phyloP scores from a whole-genome alignment of 2,329 filamentous ascomycete genomes.

The Nemania sp. region DNA sequence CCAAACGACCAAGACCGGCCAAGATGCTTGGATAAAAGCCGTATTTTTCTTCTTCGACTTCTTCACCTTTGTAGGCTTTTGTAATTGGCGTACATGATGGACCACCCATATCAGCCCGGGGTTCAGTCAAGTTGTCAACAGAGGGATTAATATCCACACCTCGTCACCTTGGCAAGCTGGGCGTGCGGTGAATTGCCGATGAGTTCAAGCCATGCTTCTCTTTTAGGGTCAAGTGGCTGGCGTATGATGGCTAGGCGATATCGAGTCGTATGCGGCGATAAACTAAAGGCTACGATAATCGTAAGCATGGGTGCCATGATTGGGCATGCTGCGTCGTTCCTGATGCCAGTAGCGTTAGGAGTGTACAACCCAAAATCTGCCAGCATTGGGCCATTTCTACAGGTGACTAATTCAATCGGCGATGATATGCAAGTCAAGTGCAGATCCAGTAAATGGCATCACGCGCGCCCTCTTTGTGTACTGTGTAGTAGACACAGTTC shows the following conservation, averaged over 20 bases:
- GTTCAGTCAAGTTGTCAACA: conserved; percentile 2
- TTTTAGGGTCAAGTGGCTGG: conserved; percentile 23
- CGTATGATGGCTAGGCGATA: conserved; percentile 4
- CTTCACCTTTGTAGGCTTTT: conserved; percentile 4
- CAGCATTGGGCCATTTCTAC: neutral
- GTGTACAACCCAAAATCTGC: neutral
- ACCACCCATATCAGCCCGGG: neutral
- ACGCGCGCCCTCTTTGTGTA: neutral
- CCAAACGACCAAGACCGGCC: conserved; percentile 23
- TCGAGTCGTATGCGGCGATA: conserved; percentile 8
- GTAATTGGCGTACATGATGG: conserved; percentile 18
- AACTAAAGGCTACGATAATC: conserved; percentile 5
- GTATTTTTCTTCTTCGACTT: neutral
- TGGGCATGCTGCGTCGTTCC: conserved; percentile 2
- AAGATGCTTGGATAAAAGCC: conserved; percentile 16
- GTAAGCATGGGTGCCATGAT: neutral
- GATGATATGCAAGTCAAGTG: neutral
- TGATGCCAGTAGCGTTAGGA: neutral
- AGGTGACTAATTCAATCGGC: neutral
- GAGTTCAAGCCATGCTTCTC: conserved; percentile 9
- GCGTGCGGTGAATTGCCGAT: conserved; percentile 18
- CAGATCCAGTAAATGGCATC: neutral
- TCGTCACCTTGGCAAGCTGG: conserved; percentile 22
- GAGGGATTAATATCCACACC: conserved; percentile 19
- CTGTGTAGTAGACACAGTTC: neutral